Evolutionary conservation across 2,329 filamentous ascomycete genomes (phyloP), one percentile per base, ranked within the genome.

Genomic region (Myrmaecium sp.): DNA sequence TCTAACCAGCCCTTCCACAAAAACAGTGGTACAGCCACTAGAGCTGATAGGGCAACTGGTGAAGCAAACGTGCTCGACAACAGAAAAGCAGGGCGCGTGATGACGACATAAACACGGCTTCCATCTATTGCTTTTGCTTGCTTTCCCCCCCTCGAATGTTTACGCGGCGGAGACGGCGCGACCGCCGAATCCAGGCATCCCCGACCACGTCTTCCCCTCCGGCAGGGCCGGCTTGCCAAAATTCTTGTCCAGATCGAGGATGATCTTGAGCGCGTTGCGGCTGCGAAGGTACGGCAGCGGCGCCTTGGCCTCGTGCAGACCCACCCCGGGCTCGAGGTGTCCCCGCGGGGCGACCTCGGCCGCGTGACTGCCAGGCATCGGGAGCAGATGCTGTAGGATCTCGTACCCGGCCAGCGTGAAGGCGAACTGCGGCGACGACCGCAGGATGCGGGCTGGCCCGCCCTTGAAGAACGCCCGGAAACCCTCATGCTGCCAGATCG

Each of bases 391-490:
- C 57, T 94, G 83, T 26, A 98, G 62, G 19, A 98, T 66, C 55
- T 98, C 89, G 54, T 95, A 98, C 22, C 80, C 79, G 3, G 89
- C 89, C 14, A 98, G 71, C 0, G 89, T 98, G 62, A 95, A 95
- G 37, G 89, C 89, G 51, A 98, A 98, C 50, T 98, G 89, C 10
- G 89, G 89, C 8, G 83, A 94, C 1, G 83, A 94, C 44, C 89
- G 77, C 50, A 95, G 57, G 45, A 98, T 91, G 61, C 89, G 81
- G 6, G 89, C 89, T 1, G 86, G 84, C 1, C 89, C 89, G 39
- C 89, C 89, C 64, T 95, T 95, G 74, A 95, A 98, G 65, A 98
- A 98, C 14, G 89, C 89, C 36, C 67, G 71, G 67, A 94, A 86
- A 7, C 89, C 89, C 55, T 98, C 89, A 51, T 95, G 80, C 51